Base-by-base conservation (phyloP, 208 protist genomes). In the Trypanosoma conorhini region DNA sequence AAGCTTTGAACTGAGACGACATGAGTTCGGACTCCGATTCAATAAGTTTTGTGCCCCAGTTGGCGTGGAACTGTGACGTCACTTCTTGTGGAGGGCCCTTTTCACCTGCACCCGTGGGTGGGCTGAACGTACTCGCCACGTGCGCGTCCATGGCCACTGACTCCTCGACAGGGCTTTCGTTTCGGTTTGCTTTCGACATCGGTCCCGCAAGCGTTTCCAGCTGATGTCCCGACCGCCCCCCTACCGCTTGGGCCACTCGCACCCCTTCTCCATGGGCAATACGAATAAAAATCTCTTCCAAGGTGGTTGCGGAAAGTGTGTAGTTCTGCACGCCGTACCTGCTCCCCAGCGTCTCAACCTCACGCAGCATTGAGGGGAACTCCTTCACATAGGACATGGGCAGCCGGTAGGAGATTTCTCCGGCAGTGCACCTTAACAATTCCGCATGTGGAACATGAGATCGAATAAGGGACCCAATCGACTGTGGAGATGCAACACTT, bases 281-380 rank as follows among this genome's bases (percentile, higher is more conserved):
- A 38, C 72, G 54, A 22, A 95, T 50, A 62, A 95, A 95, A 5
- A 92, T 74, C 63, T 95, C 82, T 72, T 95, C 89, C 35, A 95
- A 64, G 31, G 87, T 91, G 17, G 88, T 92, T 28, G 77, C 80
- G 35, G 84, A 83, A 24, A 95, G 64, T 28, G 82, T 78, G 76
- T 87, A 92, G 15, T 46, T 70, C 54, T 63, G 57, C 44, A 92
- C 77, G 33, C 86, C 79, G 22, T 59, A 40, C 7, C n/a, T 2
- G 10, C 79, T 35, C 19, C 46, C 44, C 7, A 21, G 15, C 7
- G 13, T 50, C 65, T 92, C 82, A 52, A 95, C 56, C 0, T 67
- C 56, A 0, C 38, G 46, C 21, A 95, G 76, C 62, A 93, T 51
- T 4, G 68, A 21, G 2, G 85, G 71, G 30, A 93, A 88, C 31